These are phyloP conservation scores for Mikania micrantha DNA, from an alignment of 129 eudicot species.

Conservation along the genomic window DNA sequence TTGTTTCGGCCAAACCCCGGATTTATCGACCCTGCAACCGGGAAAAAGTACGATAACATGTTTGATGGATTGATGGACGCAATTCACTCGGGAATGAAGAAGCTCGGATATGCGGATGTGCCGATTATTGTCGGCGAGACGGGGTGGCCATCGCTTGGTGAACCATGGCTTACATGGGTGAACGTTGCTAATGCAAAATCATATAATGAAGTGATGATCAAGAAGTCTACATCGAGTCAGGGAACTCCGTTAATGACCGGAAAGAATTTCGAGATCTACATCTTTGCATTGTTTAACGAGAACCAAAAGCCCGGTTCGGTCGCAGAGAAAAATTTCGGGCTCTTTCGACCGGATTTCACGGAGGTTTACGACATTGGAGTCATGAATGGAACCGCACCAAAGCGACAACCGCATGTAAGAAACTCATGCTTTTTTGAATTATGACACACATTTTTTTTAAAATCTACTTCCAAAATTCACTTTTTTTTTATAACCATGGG, in stretches of 20 bases:
- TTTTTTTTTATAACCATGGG: no score
- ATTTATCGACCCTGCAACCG: constrained; percentile 30
- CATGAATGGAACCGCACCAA: constrained; percentile 22
- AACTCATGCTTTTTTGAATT: no score
- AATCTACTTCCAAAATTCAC: no score
- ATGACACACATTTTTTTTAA: no score
- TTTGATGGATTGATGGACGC: constrained; percentile 52
- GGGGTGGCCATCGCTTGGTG: constrained; percentile 67
- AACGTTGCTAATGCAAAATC: constrained; percentile 37
- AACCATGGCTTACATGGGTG: constrained; percentile 39
- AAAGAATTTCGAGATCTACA: constrained; percentile 43
- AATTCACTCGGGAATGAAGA: constrained; percentile 40
- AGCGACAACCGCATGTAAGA: constrained; percentile 17
- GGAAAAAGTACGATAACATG: constrained; percentile 42
- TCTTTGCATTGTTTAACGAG: constrained; percentile 53
- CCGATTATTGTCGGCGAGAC: constrained; percentile 54
- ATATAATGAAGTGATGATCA: constrained; percentile 38
- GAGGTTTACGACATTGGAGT: constrained; percentile 51
- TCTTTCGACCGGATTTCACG: constrained; percentile 37
- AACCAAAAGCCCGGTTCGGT: constrained; percentile 39
- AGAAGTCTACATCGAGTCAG: constrained; percentile 18
- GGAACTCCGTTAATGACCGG: constrained; percentile 60
- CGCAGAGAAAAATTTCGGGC: constrained; percentile 49
- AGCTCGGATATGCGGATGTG: constrained; percentile 40
- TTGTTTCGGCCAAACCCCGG: constrained; percentile 39